These are phyloP conservation scores for Breynia disticha DNA, from an alignment of 441 rosid species.

Conservation along the genomic window DNA sequence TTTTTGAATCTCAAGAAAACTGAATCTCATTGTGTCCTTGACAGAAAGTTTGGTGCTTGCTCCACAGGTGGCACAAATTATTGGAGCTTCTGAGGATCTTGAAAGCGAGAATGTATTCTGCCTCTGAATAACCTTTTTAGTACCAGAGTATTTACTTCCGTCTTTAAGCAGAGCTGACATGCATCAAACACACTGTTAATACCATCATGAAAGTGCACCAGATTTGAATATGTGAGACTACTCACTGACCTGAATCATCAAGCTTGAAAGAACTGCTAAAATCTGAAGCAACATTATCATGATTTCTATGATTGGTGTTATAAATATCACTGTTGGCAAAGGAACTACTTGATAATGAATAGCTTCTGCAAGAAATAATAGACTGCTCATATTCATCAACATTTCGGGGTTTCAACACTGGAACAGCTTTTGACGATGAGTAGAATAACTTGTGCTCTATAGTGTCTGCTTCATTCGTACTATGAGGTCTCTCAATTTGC, in stretches of 20 bases:
- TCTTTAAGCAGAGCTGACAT: slow-evolving; percentile 16
- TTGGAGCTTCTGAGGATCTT: slow-evolving; percentile 29
- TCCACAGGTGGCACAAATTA: slow-evolving; percentile 45
- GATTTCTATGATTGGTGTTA: slow-evolving; percentile 6
- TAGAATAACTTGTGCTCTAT: slow-evolving; percentile 23
- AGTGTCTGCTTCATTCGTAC: slow-evolving; percentile 12
- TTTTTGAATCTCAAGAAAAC: slow-evolving; percentile 34
- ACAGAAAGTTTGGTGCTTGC: slow-evolving; percentile 34
- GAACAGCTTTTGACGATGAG: slow-evolving; percentile 32
- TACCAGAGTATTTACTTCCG: slow-evolving; percentile 6
- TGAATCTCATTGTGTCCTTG: slow-evolving; percentile 36
- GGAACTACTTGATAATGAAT: slow-evolving; percentile 8
- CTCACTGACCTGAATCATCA: slow-evolving; percentile 27
- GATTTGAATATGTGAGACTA: neutral
- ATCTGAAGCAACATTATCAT: slow-evolving; percentile 10
- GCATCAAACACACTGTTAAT: neutral
- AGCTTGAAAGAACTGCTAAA: slow-evolving; percentile 12
- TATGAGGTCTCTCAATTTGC: slow-evolving; percentile 19
- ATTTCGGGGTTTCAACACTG: slow-evolving; percentile 10
- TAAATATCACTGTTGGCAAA: slow-evolving; percentile 11
- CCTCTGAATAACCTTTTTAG: slow-evolving; percentile 14
- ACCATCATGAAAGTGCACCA: no score
- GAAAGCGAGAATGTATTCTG: slow-evolving; percentile 9
- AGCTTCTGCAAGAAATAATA: slow-evolving; percentile 11
- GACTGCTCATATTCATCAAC: slow-evolving; percentile 17